Evolutionary conservation across 2,329 filamentous ascomycete species (phyloP).

Genomic region (Epichloe typhina): DNA sequence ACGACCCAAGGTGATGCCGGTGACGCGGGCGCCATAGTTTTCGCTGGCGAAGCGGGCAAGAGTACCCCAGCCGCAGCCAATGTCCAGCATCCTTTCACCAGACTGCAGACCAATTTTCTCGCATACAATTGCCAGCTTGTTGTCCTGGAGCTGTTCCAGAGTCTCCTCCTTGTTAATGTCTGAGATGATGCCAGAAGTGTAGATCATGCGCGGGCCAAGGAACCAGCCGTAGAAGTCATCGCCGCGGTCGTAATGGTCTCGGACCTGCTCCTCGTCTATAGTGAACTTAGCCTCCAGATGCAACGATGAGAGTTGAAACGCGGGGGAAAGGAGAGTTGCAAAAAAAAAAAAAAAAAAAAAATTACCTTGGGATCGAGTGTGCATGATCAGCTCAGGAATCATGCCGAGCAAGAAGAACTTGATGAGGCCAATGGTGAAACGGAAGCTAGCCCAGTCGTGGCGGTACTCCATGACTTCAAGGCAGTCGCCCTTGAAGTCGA

Average conservation of each 20-base stretch:
- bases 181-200: slow-evolving; percentile 88
- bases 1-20: slow-evolving; percentile 84
- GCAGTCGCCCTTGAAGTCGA: slow-evolving; percentile 88
- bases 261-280: slow-evolving; percentile 80
- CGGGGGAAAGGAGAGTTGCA: too few relatives aligned
- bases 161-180: slow-evolving; percentile 79
- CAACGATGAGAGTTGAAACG: too few relatives aligned
- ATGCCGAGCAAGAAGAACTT: slow-evolving; percentile 80
- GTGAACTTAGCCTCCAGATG: slow-evolving; percentile 7
- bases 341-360: too few relatives aligned
- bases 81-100: slow-evolving; percentile 77
- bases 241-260: slow-evolving; percentile 93
- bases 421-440: slow-evolving; percentile 75
- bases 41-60: slow-evolving; percentile 84
- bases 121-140: slow-evolving; percentile 89
- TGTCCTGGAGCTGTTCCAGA: slow-evolving; percentile 92
- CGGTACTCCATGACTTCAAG: slow-evolving; percentile 85
- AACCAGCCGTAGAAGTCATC: slow-evolving; percentile 99
- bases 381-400: slow-evolving; percentile 82
- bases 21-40: slow-evolving; percentile 77
- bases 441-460: slow-evolving; percentile 94
- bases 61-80: slow-evolving; percentile 97
- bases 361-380: slow-evolving; percentile 68
- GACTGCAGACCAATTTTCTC: slow-evolving; percentile 82
- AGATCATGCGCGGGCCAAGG: slow-evolving; percentile 96